phyloP scores from a whole-genome alignment of 306 rosid species.

The Delonix regia region DNA sequence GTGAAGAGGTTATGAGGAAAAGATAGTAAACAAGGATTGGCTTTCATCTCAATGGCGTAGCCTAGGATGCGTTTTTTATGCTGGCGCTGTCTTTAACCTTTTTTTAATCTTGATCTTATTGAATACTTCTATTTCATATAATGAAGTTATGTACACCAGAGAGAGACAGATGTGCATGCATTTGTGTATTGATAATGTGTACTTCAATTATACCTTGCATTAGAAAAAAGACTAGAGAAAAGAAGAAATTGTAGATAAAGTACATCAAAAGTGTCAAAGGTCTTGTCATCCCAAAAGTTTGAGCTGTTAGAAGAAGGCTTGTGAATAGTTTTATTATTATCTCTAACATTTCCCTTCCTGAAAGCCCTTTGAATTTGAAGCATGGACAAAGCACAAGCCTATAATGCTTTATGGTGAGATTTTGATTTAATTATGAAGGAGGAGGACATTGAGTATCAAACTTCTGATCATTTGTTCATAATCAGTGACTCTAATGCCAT shows the following conservation, averaged over 20 bases:
- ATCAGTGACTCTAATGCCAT: not conserved
- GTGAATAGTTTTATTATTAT: not conserved
- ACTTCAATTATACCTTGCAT: not conserved
- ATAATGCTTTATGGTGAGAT: no score
- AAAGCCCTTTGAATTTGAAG: not conserved
- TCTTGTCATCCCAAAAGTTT: no score
- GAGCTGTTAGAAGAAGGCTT: no score
- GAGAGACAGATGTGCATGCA: not conserved
- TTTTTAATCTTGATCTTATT: not conserved
- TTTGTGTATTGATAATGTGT: not conserved
- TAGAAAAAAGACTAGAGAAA: not conserved
- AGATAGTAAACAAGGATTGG: conserved; percentile 1
- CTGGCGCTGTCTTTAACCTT: not conserved
- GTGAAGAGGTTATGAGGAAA: not conserved
- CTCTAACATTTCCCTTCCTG: not conserved
- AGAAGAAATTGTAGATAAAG: not conserved
- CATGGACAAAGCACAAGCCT: not conserved
- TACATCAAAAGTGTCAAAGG: no score
- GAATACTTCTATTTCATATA: not conserved
- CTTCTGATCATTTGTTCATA: not conserved
- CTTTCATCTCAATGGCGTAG: not conserved
- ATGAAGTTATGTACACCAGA: not conserved
- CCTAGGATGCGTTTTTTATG: not conserved
- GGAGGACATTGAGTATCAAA: not conserved
- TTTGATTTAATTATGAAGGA: not conserved